Base-by-base conservation (phyloP, 2,329 filamentous ascomycete species). In the Sporothrix brasiliensis region DNA sequence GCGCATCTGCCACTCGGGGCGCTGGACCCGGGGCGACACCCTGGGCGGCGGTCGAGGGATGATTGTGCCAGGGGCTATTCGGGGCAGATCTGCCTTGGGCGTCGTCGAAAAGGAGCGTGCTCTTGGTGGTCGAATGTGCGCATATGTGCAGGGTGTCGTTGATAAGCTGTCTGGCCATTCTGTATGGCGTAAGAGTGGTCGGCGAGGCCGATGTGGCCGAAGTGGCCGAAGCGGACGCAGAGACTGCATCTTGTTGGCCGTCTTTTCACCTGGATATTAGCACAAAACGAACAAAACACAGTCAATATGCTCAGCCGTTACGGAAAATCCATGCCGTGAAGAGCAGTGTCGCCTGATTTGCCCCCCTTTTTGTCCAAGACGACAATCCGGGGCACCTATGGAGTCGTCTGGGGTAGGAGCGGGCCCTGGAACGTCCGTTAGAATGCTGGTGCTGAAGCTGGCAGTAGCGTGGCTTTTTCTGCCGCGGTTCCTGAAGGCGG, bases 381-480 rank as follows among this genome's bases (percentile, higher is more conserved):
- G 44, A 49, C 61, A 50, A 65, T 65, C 61, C 61, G 61, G 61
- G 61, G 61, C 24, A 65, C 10, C 2, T 44, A 44, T 61, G 58
- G 58, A 44, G 56, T 41, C 56, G 39, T 63, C 58, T 63, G 58
- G 58, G 58, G 58, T 63, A n/a, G 41, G 30, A 39, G 44, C 44
- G 61, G 61, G 44, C 24, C 61, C 27, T 21, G 4, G 44, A 21
- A 39, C 16, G 27, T 10, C 63, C 47, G 19, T 47, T 66, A 66
- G 34, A 9, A 50, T 14, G 3, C 41, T 30, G 11, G 16, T 30
- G 44, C 16, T 34, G 19, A n/a, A 41, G 61, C 44, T 34, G 44
- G 63, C 27, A 21, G 44, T 66, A 66, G 63, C 63, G 61, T 24
- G 9, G 3, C 1, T 34, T 52, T 66, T 52, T 66, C 47, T 52